Evolutionary conservation across 1,139 yeast genomes (phyloP).

Genomic region (Sugiyamaella neomexicana): DNA sequence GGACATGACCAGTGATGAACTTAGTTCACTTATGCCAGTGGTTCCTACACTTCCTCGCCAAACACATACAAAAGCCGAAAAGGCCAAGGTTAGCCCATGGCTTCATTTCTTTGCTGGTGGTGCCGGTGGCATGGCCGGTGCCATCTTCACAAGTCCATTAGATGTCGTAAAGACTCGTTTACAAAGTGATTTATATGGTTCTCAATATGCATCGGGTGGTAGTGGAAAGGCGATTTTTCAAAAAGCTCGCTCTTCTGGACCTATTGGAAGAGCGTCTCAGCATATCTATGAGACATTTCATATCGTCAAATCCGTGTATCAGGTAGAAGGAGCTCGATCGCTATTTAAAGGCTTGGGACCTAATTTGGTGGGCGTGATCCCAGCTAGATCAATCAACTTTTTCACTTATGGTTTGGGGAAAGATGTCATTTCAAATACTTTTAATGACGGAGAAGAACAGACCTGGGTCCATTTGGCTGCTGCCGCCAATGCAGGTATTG

Average conservation of each 20-base stretch:
- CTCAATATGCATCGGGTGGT: conserved; percentile 40
- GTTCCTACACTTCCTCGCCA: conserved; percentile 29
- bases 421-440: conserved; percentile 60
- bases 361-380: conserved; percentile 95
- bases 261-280: conserved; percentile 50
- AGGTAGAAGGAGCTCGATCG: conserved; percentile 78
- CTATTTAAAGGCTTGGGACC: conserved; percentile 96
- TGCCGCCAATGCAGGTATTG: conserved; percentile 93
- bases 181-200: conserved; percentile 74
- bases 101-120: conserved; percentile 99
- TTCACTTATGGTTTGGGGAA: conserved; percentile 94
- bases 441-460: conserved; percentile 73
- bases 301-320: conserved; percentile 68
- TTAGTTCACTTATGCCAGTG: conserved; percentile 26
- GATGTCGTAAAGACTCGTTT: conserved; percentile 95
- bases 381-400: conserved; percentile 95
- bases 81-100: conserved; percentile 67
- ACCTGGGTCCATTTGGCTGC: conserved; percentile 84
- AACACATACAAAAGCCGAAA: conserved; percentile 23
- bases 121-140: conserved; percentile 96
- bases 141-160: conserved; percentile 87
- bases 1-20: conserved; percentile 28
- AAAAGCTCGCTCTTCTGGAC: conserved; percentile 39
- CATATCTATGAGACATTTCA: conserved; percentile 84
- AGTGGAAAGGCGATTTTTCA: conserved; percentile 22